phyloP scores from a whole-genome alignment of 2,329 filamentous ascomycete genomes.

The Venturia aucupariae region DNA sequence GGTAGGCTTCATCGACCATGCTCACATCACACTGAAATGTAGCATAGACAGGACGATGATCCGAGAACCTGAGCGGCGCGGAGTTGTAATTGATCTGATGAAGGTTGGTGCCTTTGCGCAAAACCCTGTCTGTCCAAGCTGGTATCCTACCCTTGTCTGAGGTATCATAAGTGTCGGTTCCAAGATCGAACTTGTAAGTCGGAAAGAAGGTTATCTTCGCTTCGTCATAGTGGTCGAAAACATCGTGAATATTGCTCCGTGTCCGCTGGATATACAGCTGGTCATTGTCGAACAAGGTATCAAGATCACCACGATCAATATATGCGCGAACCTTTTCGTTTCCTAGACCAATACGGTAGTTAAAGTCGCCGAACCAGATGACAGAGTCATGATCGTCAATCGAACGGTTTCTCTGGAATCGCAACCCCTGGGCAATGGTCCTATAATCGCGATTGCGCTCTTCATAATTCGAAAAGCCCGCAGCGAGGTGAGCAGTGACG shows the following conservation, averaged over 20 bases:
- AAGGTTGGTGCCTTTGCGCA: constrained; percentile 77
- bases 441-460: constrained; percentile 89
- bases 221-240: constrained; percentile 89
- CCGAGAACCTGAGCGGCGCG: constrained; percentile 78
- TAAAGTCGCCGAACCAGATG: constrained; percentile 93
- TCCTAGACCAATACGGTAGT: constrained; percentile 84
- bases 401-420: constrained; percentile 81
- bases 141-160: constrained; percentile 93
- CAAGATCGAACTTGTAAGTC: constrained; percentile 92
- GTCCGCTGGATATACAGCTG: constrained; percentile 97
- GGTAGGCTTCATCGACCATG: constrained; percentile 65
- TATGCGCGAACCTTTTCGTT: constrained; percentile 69
- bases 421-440: constrained; percentile 76
- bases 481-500: constrained; percentile 91
- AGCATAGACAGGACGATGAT: constrained; percentile 92
- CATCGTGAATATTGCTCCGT: constrained; percentile 76
- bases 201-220: constrained; percentile 79
- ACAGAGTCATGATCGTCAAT: constrained; percentile 90
- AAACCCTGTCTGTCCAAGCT: constrained; percentile 91
- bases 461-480: constrained; percentile 93
- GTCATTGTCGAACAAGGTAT: constrained; percentile 80
- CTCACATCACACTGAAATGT: constrained; percentile 77
- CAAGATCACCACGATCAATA: constrained; percentile 63
- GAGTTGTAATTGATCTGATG: constrained; percentile 75
- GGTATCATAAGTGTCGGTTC: constrained; percentile 80